phyloP scores from a whole-genome alignment of 345 rosid genomes.

The Salix dunnii region DNA sequence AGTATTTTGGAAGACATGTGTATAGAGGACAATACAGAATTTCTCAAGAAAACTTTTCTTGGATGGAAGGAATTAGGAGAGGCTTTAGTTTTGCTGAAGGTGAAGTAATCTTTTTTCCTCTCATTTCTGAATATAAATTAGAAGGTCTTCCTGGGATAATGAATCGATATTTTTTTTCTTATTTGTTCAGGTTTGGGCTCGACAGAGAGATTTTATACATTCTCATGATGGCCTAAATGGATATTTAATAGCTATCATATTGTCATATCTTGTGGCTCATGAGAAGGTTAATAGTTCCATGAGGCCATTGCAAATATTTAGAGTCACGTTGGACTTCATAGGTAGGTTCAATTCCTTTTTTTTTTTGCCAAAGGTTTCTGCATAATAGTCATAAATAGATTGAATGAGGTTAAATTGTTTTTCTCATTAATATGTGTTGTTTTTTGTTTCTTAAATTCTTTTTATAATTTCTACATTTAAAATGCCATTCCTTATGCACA shows the following conservation, averaged over 20 bases:
- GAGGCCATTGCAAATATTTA: constrained; percentile 73
- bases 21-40: constrained; percentile 56
- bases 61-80: constrained; percentile 67
- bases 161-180: constrained; percentile 3
- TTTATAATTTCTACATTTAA: background rate
- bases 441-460: background rate
- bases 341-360: constrained; percentile 51
- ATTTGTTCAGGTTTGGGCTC: constrained; percentile 74
- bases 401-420: background rate
- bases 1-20: constrained; percentile 85
- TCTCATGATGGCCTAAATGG: constrained; percentile 83
- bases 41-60: constrained; percentile 51
- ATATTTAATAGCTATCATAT: constrained; percentile 59
- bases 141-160: background rate
- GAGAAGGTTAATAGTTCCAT: constrained; percentile 55
- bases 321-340: constrained; percentile 61
- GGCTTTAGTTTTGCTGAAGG: constrained; percentile 77
- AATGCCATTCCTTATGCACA: background rate
- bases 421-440: background rate
- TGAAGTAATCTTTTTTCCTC: constrained; percentile 11
- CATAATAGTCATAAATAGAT: background rate
- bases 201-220: constrained; percentile 71
- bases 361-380: background rate
- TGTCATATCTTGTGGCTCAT: constrained; percentile 61
- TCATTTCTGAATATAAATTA: constrained; percentile 7